Evolutionary conservation across 495 filamentous ascomycete species (phyloP).

Genomic region (Neurospora sp.): DNA sequence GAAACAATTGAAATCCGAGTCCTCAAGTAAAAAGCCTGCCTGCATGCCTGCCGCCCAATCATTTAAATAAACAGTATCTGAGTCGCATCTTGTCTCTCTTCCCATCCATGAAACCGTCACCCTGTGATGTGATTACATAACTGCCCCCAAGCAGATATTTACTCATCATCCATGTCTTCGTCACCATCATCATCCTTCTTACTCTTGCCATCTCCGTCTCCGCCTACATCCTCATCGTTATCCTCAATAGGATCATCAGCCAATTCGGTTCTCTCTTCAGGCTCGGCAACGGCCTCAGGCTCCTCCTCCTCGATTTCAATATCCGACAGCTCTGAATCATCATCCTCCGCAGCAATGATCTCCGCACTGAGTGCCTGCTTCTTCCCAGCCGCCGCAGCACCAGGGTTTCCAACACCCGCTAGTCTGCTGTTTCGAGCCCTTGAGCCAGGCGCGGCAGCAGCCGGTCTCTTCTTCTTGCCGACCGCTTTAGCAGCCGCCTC

Average conservation of each 20-base stretch:
- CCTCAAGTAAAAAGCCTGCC: not conserved
- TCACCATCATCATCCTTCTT: slow-evolving; percentile 2
- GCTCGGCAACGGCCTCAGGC: slow-evolving; percentile 30
- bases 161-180: slow-evolving; percentile 40
- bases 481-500: not conserved
- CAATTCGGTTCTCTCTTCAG: slow-evolving; percentile 11
- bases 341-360: slow-evolving; percentile 36
- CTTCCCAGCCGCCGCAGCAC: slow-evolving; percentile 4
- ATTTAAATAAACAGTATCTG: not conserved
- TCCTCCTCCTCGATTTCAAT: slow-evolving; percentile 42
- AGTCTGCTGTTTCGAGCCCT: slow-evolving; percentile 1
- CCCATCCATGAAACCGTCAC: not conserved
- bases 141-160: slow-evolving; percentile 57
- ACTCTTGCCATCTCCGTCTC: slow-evolving; percentile 14
- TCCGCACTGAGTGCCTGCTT: slow-evolving; percentile 36
- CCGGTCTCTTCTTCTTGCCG: slow-evolving; percentile 31
- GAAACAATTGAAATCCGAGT: not conserved
- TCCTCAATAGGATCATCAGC: slow-evolving; percentile 35
- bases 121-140: not conserved
- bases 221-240: slow-evolving; percentile 40
- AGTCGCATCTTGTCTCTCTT: not conserved
- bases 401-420: not conserved
- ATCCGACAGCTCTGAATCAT: slow-evolving; percentile 38
- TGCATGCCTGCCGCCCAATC: not conserved
- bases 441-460: slow-evolving; percentile 18